Conservation (phyloP, 2,329 filamentous ascomycete genomes). For the Aspergillus pseudonomiae region DNA sequence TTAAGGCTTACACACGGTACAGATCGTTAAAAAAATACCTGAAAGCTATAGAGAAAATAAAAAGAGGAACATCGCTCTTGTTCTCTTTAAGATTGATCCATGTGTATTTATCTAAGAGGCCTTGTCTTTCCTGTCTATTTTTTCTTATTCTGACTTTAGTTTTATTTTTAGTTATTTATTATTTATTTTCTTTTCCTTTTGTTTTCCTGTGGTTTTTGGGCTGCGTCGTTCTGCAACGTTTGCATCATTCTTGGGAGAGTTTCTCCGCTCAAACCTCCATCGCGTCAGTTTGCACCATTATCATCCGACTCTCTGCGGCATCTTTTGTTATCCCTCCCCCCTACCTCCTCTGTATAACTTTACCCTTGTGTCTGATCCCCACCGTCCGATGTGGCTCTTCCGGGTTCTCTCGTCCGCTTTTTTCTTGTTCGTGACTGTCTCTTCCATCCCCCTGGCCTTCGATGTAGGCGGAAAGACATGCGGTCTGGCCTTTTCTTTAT, state of each 20-base stretch:
- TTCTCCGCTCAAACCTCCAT: slow-evolving; percentile 1
- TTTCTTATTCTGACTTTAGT: neutral
- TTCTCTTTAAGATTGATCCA: neutral
- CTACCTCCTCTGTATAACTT: neutral
- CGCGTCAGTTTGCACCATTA: slow-evolving; percentile 7
- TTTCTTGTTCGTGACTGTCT: slow-evolving; percentile 89
- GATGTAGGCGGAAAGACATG: slow-evolving; percentile 96
- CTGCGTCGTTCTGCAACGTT: neutral
- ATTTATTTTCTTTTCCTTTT: neutral
- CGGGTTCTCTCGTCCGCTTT: slow-evolving; percentile 76
- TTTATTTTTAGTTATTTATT: too few relatives aligned
- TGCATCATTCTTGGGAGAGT: neutral
- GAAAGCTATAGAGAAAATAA: neutral
- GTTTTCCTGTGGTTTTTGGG: neutral
- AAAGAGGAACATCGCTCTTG: neutral
- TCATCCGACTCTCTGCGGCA: neutral
- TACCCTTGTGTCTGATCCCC: slow-evolving; percentile 12
- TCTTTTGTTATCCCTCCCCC: neutral
- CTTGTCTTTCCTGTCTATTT: neutral
- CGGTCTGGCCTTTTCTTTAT: slow-evolving; percentile 89
- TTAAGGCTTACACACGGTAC: neutral
- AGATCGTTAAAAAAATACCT: neutral
- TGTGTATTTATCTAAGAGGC: neutral
- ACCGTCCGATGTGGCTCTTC: slow-evolving; percentile 74
- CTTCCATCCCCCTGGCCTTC: slow-evolving; percentile 95